Percentiles rank a stretch among this genome's conserved stretches.
phyloP scores from a whole-genome alignment of 176 grass and related monocot species.

The Zoysia pacifica region DNA sequence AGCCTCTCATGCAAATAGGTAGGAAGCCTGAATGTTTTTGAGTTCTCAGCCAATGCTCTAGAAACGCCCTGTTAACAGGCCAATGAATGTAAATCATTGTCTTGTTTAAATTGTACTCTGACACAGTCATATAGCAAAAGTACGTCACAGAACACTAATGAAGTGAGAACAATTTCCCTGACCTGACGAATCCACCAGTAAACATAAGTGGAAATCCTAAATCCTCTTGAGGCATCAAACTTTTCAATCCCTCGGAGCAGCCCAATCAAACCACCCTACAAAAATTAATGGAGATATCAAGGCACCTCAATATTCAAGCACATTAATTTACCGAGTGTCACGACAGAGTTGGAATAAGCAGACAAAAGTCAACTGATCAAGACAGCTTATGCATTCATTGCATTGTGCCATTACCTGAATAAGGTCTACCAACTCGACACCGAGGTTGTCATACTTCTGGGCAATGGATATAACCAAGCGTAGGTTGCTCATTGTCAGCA shows the following conservation, averaged over 20 bases:
- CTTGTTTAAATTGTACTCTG: neutral
- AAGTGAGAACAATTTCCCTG: conserved; percentile 14
- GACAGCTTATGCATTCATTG: neutral
- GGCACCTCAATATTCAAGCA: neutral
- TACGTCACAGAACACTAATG: neutral
- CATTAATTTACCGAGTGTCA: neutral
- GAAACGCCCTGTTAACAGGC: conserved; percentile 72
- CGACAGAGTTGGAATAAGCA: conserved; percentile 3
- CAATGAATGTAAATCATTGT: conserved; percentile 5
- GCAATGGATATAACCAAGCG: conserved; percentile 97
- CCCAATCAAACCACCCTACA: conserved; percentile 89
- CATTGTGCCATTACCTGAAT: conserved; percentile 62
- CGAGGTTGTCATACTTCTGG: conserved; percentile 90
- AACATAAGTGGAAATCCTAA: conserved; percentile 90
- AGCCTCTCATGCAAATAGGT: conserved; percentile 86
- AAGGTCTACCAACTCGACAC: conserved; percentile 84
- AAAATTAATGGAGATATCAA: neutral
- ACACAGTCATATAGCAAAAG: neutral
- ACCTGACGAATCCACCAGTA: conserved; percentile 99
- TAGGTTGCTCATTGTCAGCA: conserved; percentile 91
- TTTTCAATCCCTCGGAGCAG: conserved; percentile 90
- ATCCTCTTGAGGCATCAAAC: conserved; percentile 88
- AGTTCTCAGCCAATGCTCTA: conserved; percentile 70
- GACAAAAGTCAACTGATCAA: neutral
- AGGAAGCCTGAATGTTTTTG: conserved; percentile 80